Conservation (phyloP, 257 asterid species). For the Thymus quinquecostatus region DNA sequence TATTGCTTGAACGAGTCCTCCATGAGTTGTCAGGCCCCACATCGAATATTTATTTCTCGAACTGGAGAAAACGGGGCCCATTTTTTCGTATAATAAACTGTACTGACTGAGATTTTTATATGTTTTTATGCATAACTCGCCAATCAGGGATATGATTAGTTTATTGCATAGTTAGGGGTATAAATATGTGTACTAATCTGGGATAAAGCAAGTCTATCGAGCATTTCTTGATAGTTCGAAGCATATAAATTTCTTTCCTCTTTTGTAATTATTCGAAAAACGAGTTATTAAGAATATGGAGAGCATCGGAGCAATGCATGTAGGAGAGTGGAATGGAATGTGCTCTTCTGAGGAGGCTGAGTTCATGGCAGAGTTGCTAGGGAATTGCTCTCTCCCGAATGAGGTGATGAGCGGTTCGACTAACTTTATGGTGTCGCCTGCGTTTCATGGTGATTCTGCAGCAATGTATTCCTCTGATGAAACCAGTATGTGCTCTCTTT, state of each 20-base stretch:
- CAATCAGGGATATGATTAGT: slow-evolving; percentile 19
- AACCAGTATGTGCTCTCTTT: slow-evolving; percentile 33
- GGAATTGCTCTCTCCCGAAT: slow-evolving; percentile 44
- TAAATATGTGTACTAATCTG: slow-evolving; percentile 33
- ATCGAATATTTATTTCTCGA: neutral
- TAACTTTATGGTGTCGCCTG: slow-evolving; percentile 23
- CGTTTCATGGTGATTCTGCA: slow-evolving; percentile 29
- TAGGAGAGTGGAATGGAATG: slow-evolving; percentile 57
- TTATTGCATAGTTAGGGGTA: slow-evolving; percentile 33
- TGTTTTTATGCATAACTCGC: neutral
- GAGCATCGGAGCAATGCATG: slow-evolving; percentile 23
- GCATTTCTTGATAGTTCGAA: too few species aligned
- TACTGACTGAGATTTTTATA: slow-evolving; percentile 9
- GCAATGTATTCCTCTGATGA: slow-evolving; percentile 35
- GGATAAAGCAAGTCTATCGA: too few species aligned
- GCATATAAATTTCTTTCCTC: too few species aligned
- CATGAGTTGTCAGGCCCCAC: slow-evolving; percentile 36
- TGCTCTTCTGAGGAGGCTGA: slow-evolving; percentile 51
- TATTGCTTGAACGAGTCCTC: slow-evolving; percentile 34
- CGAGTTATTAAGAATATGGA: slow-evolving; percentile 44
- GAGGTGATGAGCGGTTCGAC: slow-evolving; percentile 26
- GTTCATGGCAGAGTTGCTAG: slow-evolving; percentile 60
- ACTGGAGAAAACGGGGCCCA: slow-evolving; percentile 22
- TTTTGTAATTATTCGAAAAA: too few species aligned
- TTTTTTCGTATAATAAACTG: slow-evolving; percentile 9